Conservation (phyloP, 2,329 filamentous ascomycete species). For the Fusarium equiseti region DNA sequence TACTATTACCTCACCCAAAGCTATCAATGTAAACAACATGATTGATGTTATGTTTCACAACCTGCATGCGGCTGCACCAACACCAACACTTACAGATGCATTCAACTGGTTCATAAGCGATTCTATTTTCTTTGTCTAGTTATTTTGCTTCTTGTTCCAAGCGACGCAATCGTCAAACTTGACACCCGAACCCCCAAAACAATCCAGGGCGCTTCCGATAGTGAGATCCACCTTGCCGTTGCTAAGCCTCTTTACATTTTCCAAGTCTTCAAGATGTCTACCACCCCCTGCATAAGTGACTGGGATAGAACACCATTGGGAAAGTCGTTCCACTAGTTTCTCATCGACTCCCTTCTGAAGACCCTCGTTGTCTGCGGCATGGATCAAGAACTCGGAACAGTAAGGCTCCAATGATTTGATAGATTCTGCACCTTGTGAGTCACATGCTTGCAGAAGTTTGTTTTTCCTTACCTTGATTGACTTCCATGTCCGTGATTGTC, state of each 20-base stretch:
- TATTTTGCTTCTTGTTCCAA: conserved; percentile 76
- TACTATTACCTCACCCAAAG: background rate
- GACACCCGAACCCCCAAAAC: conserved; percentile 90
- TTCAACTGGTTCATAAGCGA: conserved; percentile 2
- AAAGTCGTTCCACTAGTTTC: conserved; percentile 79
- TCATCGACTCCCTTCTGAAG: conserved; percentile 92
- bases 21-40: background rate
- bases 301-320: conserved; percentile 89
- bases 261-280: conserved; percentile 82
- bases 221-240: conserved; percentile 88
- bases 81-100: background rate
- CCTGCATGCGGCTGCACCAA: background rate
- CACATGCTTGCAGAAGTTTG: background rate
- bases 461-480: conserved; percentile 76
- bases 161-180: conserved; percentile 88
- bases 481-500: conserved; percentile 95
- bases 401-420: conserved; percentile 87
- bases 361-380: conserved; percentile 96
- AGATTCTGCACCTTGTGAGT: conserved; percentile 68
- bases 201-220: conserved; percentile 95
- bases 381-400: conserved; percentile 96
- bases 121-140: conserved; percentile 21
- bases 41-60: background rate
- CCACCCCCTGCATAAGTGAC: conserved; percentile 98
- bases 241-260: conserved; percentile 83